Percentiles rank a stretch among this genome's conserved stretches.
These are phyloP conservation scores for Podaxis sp. DNA, from an alignment of 768 basidiomycete species.

Conservation along the genomic window DNA sequence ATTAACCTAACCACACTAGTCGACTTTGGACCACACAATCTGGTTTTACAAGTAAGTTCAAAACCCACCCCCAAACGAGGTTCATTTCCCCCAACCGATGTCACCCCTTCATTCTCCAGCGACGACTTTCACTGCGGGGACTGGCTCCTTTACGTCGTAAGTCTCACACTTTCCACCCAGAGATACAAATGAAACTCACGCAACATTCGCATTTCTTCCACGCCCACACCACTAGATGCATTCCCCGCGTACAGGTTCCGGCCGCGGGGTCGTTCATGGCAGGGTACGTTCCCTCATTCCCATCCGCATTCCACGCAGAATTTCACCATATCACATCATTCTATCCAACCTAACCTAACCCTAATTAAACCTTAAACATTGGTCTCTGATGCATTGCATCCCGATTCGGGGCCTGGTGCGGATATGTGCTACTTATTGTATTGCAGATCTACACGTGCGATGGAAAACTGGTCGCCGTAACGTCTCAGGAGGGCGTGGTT, in stretches of 20 bases:
- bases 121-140: constrained; percentile 77
- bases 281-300: constrained; percentile 44
- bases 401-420: neutral
- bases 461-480: constrained; percentile 71
- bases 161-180: constrained; percentile 24
- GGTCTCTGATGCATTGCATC: neutral
- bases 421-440: neutral
- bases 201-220: constrained; percentile 12
- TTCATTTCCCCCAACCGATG: neutral
- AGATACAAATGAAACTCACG: constrained; percentile 14
- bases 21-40: constrained; percentile 77
- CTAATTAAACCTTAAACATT: constrained; percentile 6
- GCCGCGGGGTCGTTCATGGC: constrained; percentile 70
- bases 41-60: constrained; percentile 70
- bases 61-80: neutral
- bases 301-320: neutral
- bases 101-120: constrained; percentile 32
- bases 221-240: neutral
- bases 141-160: constrained; percentile 77
- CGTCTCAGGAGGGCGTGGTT: constrained; percentile 79
- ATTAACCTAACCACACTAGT: constrained; percentile 35
- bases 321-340: neutral
- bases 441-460: constrained; percentile 65
- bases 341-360: neutral
- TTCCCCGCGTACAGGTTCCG: constrained; percentile 56